Evolutionary conservation across 1,284 basidiomycete genomes (phyloP), one percentile per base, ranked within the genome.

Genomic region (Rhodotorula mucilaginosa): DNA sequence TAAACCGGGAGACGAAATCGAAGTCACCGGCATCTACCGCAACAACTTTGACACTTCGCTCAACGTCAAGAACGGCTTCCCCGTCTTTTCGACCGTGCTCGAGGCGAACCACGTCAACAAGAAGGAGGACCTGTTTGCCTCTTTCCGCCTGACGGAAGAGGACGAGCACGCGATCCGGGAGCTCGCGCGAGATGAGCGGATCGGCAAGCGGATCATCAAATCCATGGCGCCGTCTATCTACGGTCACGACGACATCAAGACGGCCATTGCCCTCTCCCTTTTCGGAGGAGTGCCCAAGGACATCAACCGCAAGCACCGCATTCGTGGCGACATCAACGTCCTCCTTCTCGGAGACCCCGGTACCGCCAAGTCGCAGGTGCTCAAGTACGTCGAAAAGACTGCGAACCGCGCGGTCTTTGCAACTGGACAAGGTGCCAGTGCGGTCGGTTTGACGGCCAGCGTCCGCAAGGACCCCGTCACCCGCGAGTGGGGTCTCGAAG

Each of bases 381-480:
- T 99, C 78, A 99, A 99, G 82, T 99, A 99, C 79, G 92, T 95
- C 64, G 96, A 99, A 81, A 99, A 99, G 85, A 99, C 97, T 0
- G 95, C 97, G 0, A 92, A 91, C 81, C 87, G 97, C 51, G 95
- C 95, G 13, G 93, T 99, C n/a, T 99, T 97, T 80, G 94, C 96
- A 0, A 99, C 96, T 1, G 96, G 96, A 60, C 96, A 99, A 82
- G 96, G 97, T 69, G 97, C 96, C 29, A 93, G 91, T 26, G 96
- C 97, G 5, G 96, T 99, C 68, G 96, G 96, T 90, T 86, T 99
- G 69, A 99, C 96, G 0, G 97, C 96, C 13, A 96, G 93, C 74
- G 96, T 99, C 31, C 89, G 97, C 72, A 98, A 97, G 82, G 96
- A 99, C 80, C 93, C 97, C 0, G 87, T 99, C 69, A 99, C 97